These are phyloP conservation scores for Lolium perenne DNA, from an alignment of 176 grass and related monocot species.

Conservation along the genomic window DNA sequence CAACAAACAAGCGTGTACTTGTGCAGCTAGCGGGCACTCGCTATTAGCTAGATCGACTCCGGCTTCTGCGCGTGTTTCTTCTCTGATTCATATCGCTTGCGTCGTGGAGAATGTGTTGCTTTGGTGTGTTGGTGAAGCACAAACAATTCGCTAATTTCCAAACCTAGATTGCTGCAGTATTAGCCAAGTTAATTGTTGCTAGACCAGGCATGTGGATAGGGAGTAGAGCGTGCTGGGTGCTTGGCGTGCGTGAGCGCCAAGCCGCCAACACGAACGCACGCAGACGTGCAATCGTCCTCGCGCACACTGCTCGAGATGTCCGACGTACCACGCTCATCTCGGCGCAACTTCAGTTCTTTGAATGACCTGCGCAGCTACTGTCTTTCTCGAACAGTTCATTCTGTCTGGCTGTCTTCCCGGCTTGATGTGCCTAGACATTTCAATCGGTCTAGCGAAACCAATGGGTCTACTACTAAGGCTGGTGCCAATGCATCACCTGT, in stretches of 20 bases:
- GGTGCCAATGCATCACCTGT: too few relatives aligned
- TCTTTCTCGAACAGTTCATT: not conserved
- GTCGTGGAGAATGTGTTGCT: slow-evolving; percentile 54
- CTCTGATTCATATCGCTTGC: slow-evolving; percentile 27
- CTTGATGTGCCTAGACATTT: not conserved
- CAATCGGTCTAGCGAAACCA: not conserved
- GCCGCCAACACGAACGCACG: not conserved
- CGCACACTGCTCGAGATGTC: slow-evolving; percentile 18
- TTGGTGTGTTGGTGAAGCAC: slow-evolving; percentile 61
- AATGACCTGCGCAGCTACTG: slow-evolving; percentile 17
- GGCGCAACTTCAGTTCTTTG: not conserved
- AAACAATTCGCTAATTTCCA: slow-evolving; percentile 34
- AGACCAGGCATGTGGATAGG: slow-evolving; percentile 39
- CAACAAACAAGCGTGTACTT: slow-evolving; percentile 32
- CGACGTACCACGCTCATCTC: not conserved
- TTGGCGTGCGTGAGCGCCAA: slow-evolving; percentile 40
- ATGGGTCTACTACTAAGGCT: too few relatives aligned
- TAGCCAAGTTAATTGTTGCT: not conserved
- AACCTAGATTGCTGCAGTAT: not conserved
- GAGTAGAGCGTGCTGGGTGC: not conserved
- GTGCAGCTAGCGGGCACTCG: not conserved
- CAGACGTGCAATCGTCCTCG: slow-evolving; percentile 3
- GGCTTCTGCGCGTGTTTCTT: not conserved
- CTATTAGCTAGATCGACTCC: slow-evolving; percentile 5
- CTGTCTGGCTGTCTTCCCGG: not conserved